phyloP scores from a whole-genome alignment of 1,284 basidiomycete genomes.

The Trametes pubescens region DNA sequence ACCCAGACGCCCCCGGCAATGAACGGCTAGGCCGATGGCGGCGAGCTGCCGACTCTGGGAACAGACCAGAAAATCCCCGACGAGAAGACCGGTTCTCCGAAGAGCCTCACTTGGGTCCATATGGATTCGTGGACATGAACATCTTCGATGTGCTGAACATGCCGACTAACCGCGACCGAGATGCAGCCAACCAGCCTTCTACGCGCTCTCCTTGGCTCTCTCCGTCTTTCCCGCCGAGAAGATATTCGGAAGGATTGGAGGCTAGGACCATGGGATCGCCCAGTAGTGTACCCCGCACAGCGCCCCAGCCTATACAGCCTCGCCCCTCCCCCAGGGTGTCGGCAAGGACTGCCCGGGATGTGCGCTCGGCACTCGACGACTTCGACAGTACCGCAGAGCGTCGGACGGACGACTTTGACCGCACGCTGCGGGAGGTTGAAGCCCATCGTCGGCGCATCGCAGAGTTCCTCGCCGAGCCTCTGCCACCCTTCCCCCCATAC shows the following conservation, averaged over 20 bases:
- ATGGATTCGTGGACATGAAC: neutral
- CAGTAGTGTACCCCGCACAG: neutral
- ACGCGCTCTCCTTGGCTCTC: neutral
- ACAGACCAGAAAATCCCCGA: neutral
- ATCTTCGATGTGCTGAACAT: neutral
- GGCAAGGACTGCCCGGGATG: neutral
- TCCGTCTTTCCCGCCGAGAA: neutral
- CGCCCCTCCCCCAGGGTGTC: neutral
- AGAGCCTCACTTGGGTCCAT: neutral
- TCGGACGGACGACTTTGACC: slow-evolving; percentile 14
- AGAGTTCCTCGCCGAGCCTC: slow-evolving; percentile 18
- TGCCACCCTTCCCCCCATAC: neutral
- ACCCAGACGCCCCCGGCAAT: neutral
- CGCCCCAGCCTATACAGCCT: neutral
- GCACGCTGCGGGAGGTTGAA: slow-evolving; percentile 25
- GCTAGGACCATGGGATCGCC: neutral
- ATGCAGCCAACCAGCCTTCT: neutral
- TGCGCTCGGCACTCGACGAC: neutral
- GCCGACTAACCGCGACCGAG: neutral
- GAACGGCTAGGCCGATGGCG: neutral
- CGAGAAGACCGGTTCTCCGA: neutral
- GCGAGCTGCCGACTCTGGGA: neutral
- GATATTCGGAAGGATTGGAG: neutral
- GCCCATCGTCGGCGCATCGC: slow-evolving; percentile 21
- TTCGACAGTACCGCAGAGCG: slow-evolving; percentile 9